phyloP scores from a whole-genome alignment of 1,139 yeast species.

The Kodamaea ohmeri region DNA sequence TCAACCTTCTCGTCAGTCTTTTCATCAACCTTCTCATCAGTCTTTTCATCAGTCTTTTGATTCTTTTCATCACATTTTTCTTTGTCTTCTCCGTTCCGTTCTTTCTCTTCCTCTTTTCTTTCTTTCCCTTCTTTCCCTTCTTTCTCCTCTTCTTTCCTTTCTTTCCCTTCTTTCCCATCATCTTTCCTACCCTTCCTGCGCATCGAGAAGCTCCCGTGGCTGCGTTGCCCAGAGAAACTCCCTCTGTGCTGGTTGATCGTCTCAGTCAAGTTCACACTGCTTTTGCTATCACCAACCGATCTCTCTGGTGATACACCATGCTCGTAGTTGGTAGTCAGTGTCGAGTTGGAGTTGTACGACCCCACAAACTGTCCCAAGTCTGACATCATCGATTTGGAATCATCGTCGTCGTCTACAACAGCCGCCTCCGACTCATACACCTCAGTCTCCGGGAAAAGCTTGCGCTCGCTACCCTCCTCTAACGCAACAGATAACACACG shows the following conservation, averaged over 20 bases:
- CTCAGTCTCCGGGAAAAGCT: neutral
- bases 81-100: neutral
- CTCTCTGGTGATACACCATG: constrained; percentile 6
- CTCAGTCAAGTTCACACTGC: constrained; percentile 24
- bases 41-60: neutral
- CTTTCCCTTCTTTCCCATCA: neutral
- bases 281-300: constrained; percentile 11
- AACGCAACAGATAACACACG: constrained; percentile 56
- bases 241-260: constrained; percentile 24
- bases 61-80: neutral
- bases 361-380: constrained; percentile 45
- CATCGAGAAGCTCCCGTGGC: constrained; percentile 2
- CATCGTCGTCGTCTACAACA: constrained; percentile 14
- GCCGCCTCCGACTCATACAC: neutral
- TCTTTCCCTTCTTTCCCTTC: neutral
- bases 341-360: constrained; percentile 44
- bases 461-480: constrained; percentile 35
- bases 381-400: constrained; percentile 33
- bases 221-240: constrained; percentile 17
- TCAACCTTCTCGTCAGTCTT: too few relatives aligned
- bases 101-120: neutral
- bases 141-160: neutral
- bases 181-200: neutral
- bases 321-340: constrained; percentile 43
- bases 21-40: too few relatives aligned